These are phyloP conservation scores for Cicer cuneatum DNA, from an alignment of 306 rosid genomes.

Conservation along the genomic window DNA sequence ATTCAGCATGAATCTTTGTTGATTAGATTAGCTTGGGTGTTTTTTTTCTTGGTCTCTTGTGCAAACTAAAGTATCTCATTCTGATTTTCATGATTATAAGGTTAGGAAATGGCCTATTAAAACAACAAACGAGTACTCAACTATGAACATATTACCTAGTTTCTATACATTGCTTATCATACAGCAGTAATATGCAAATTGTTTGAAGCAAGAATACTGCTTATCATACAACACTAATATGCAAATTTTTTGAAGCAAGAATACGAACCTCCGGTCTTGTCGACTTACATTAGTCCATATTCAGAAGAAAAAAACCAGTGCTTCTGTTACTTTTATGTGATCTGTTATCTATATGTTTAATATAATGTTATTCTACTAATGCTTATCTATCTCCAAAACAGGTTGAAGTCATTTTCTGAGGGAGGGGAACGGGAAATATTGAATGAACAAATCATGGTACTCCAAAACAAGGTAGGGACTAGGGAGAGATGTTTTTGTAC, in stretches of 20 bases:
- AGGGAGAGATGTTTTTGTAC: constrained; percentile 29
- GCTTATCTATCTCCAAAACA: constrained; percentile 44
- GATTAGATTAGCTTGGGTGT: neutral
- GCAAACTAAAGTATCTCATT: constrained; percentile 22
- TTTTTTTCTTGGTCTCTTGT: constrained; percentile 4
- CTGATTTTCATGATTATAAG: constrained; percentile 22
- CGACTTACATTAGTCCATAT: constrained; percentile 15
- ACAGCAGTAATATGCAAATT: neutral
- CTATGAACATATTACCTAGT: neutral
- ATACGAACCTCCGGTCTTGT: constrained; percentile 10
- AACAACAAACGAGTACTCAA: constrained; percentile 22
- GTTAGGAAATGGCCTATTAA: neutral
- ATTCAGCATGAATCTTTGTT: constrained; percentile 14
- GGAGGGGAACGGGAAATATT: constrained; percentile 85
- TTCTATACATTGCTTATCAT: constrained; percentile 17
- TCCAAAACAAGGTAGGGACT: constrained; percentile 80
- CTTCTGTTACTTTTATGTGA: constrained; percentile 8
- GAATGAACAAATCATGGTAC: constrained; percentile 74
- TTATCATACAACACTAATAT: constrained; percentile 27
- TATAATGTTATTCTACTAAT: constrained; percentile 22
- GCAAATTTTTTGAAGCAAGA: constrained; percentile 28
- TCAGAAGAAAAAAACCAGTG: constrained; percentile 4
- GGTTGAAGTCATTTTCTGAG: constrained; percentile 88
- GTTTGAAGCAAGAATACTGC: constrained; percentile 31
- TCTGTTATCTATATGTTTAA: constrained; percentile 1